These are phyloP conservation scores for Cyclaneusma minus DNA, from an alignment of 2,329 filamentous ascomycete genomes.

Conservation along the genomic window DNA sequence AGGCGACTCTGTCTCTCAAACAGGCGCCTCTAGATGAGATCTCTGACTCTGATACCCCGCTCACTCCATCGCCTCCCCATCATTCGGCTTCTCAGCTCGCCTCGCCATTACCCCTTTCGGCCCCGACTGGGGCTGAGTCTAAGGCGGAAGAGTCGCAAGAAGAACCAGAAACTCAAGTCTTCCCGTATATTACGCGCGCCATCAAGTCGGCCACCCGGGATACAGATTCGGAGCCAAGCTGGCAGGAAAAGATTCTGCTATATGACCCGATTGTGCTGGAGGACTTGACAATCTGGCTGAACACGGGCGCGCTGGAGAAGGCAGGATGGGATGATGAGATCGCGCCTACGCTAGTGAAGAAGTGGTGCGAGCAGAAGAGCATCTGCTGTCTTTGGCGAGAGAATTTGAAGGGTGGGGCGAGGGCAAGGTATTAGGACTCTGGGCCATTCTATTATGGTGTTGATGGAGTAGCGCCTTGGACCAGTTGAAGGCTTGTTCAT, in stretches of 20 bases:
- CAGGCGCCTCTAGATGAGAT: constrained; percentile 27
- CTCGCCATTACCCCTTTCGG: constrained; percentile 7
- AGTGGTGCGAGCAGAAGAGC: constrained; percentile 79
- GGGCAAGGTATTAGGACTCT: constrained; percentile 15
- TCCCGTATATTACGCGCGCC: constrained; percentile 37
- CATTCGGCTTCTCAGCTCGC: constrained; percentile 8
- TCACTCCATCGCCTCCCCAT: constrained; percentile 13
- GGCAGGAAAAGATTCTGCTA: constrained; percentile 86
- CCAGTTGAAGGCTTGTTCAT: no score
- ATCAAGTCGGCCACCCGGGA: constrained; percentile 34
- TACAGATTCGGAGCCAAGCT: constrained; percentile 43
- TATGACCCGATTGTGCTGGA: constrained; percentile 86
- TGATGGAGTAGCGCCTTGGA: no score
- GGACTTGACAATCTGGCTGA: constrained; percentile 72
- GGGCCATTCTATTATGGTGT: no score
- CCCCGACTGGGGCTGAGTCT: constrained; percentile 3
- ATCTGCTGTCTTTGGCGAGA: constrained; percentile 63
- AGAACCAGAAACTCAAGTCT: constrained; percentile 28
- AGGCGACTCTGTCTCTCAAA: constrained; percentile 6
- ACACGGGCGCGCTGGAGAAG: constrained; percentile 47
- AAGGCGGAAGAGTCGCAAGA: constrained; percentile 14
- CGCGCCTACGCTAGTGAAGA: constrained; percentile 52
- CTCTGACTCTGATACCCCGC: constrained; percentile 27
- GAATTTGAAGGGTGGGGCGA: constrained; percentile 13
- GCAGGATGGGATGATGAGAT: constrained; percentile 53